phyloP scores from a whole-genome alignment of 371 early-diverging fungal species.

The Mucor indicus region DNA sequence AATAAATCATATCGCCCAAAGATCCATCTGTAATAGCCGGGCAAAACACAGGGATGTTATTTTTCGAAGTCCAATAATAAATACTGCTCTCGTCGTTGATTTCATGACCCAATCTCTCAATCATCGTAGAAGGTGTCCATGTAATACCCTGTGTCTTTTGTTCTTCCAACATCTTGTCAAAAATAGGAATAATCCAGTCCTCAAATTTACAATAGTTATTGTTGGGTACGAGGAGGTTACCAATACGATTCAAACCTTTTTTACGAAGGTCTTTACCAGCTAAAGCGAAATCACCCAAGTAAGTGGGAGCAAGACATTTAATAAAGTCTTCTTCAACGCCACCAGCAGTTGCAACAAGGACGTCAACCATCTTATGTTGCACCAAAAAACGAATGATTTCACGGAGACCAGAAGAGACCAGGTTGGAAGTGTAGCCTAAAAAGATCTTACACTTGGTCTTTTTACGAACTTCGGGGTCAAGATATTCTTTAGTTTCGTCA shows the following conservation, averaged over 20 bases:
- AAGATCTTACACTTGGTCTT: conserved; percentile 92
- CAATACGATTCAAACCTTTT: conserved; percentile 97
- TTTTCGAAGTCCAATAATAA: conserved; percentile 93
- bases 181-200: conserved; percentile 94
- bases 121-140: conserved; percentile 96
- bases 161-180: conserved; percentile 92
- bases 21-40: conserved; percentile 99
- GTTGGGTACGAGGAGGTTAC: conserved; percentile 98
- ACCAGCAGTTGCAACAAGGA: conserved; percentile 96
- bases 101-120: conserved; percentile 93
- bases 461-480: conserved; percentile 62
- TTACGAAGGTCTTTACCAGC: conserved; percentile 84
- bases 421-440: conserved; percentile 97
- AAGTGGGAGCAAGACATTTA: conserved; percentile 94
- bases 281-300: conserved; percentile 82
- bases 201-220: conserved; percentile 99
- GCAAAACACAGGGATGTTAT: conserved; percentile 98
- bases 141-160: conserved; percentile 71
- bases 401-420: conserved; percentile 96
- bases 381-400: conserved; percentile 93
- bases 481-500: conserved; percentile 66
- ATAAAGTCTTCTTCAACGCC: conserved; percentile 99
- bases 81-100: conserved; percentile 94
- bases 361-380: conserved; percentile 91
- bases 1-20: conserved; percentile 99